A percentile compares a stretch with the other conserved stretches of the same genome.
Conservation (phyloP, 306 rosid genomes). For the Clitoria ternatea region DNA sequence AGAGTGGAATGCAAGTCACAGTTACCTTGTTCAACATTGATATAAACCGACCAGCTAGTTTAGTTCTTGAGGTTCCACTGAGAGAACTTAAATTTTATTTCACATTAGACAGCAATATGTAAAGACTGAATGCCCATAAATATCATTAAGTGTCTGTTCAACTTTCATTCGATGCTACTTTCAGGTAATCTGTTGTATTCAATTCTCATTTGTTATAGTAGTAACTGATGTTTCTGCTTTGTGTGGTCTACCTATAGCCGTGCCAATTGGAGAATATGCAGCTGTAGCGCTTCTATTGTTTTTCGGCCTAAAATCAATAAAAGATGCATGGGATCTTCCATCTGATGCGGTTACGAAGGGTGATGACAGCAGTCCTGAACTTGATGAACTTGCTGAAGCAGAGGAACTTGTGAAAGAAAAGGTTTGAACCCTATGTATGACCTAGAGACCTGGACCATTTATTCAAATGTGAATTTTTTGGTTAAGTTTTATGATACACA, state of each 20-base stretch:
- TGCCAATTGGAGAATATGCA: slow-evolving; percentile 97
- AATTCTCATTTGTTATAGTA: background rate
- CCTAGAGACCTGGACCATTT: background rate
- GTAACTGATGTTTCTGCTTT: slow-evolving; percentile 22
- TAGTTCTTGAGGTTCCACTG: background rate
- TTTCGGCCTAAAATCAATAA: slow-evolving; percentile 87
- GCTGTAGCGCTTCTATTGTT: slow-evolving; percentile 91
- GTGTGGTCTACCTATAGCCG: slow-evolving; percentile 51
- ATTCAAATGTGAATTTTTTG: background rate
- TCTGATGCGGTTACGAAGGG: slow-evolving; percentile 46
- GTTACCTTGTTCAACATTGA: background rate
- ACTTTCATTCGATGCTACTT: background rate
- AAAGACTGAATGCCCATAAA: background rate
- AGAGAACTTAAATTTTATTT: background rate
- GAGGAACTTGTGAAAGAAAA: slow-evolving; percentile 94
- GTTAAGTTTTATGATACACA: background rate
- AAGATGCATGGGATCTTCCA: slow-evolving; percentile 97
- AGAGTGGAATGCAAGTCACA: background rate
- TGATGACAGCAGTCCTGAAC: slow-evolving; percentile 59
- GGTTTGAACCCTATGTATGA: slow-evolving; percentile 42
- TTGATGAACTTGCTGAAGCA: slow-evolving; percentile 80
- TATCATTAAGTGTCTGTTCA: background rate
- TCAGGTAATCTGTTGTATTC: background rate
- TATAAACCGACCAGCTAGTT: background rate
- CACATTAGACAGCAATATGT: background rate